phyloP scores from a whole-genome alignment of 192 early-diverging fungal species.

The Entomortierella parvispora region DNA sequence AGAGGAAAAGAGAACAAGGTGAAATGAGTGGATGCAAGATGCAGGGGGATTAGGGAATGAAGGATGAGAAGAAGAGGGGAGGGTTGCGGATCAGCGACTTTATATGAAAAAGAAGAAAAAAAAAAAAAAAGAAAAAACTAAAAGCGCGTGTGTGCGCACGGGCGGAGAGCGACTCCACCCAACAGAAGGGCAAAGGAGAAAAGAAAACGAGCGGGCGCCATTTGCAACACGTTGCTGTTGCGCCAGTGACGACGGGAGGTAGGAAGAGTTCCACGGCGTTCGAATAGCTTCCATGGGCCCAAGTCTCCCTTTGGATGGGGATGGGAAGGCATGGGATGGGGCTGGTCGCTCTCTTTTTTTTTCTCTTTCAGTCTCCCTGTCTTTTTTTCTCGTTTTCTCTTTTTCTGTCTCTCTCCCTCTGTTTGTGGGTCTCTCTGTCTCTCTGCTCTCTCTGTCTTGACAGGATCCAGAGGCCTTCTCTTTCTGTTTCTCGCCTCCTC shows the following conservation, averaged over 20 bases:
- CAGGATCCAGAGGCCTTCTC: neutral
- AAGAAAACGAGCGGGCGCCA: no score
- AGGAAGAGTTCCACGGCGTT: no score
- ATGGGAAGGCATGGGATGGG: neutral
- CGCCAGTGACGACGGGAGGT: no score
- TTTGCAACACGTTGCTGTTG: no score
- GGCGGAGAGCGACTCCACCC: no score
- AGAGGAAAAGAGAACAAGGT: neutral
- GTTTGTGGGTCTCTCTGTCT: neutral
- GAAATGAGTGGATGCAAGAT: neutral
- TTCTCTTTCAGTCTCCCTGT: neutral
- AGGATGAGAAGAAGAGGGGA: neutral
- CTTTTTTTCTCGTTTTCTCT: neutral
- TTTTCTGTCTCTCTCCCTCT: neutral
- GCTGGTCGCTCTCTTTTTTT: neutral
- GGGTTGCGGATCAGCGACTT: no score
- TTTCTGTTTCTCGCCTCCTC: neutral
- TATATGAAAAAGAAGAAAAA: slow-evolving; percentile 10
- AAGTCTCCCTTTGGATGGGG: no score
- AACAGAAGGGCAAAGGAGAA: no score
- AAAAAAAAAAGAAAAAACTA: slow-evolving; percentile 6
- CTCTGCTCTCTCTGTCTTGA: neutral
- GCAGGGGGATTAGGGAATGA: neutral
- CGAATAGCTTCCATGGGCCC: no score
- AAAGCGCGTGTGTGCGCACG: no score